Evolutionary conservation across 768 basidiomycete genomes (phyloP).

Genomic region (Crepidotus variabilis): DNA sequence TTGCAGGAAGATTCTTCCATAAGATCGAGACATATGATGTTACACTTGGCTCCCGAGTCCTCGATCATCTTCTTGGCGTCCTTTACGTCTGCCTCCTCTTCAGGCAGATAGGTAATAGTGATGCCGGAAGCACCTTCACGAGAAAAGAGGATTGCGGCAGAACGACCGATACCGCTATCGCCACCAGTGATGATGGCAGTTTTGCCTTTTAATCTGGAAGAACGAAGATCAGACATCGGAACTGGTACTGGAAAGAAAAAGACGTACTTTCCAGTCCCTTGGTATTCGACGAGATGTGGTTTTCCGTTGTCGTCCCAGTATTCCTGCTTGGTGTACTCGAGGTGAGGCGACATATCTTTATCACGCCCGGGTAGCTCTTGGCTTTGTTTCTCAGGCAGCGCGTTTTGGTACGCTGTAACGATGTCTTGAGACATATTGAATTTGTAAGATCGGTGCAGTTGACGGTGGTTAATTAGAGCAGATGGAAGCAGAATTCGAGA

Average conservation of each 20-base stretch:
- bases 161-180: slow-evolving; percentile 49
- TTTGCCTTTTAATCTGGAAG: slow-evolving; percentile 27
- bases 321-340: slow-evolving; percentile 39
- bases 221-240: not conserved
- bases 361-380: slow-evolving; percentile 49
- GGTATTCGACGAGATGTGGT: slow-evolving; percentile 48
- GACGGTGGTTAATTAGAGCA: not conserved
- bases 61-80: slow-evolving; percentile 45
- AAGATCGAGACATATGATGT: slow-evolving; percentile 38
- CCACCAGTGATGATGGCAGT: slow-evolving; percentile 34
- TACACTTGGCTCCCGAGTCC: slow-evolving; percentile 31
- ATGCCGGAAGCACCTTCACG: slow-evolving; percentile 48
- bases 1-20: slow-evolving; percentile 37
- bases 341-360: slow-evolving; percentile 40
- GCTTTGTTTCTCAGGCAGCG: slow-evolving; percentile 35
- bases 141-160: slow-evolving; percentile 47
- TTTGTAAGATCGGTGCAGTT: not conserved
- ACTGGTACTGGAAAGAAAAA: not conserved
- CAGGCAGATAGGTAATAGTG: slow-evolving; percentile 49
- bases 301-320: slow-evolving; percentile 49
- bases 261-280: slow-evolving; percentile 41
- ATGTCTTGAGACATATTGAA: slow-evolving; percentile 27
- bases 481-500: not conserved
- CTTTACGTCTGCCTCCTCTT: slow-evolving; percentile 54
- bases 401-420: slow-evolving; percentile 30